phyloP scores from a whole-genome alignment of 1,284 basidiomycete species.

The Mixia osmundae region DNA sequence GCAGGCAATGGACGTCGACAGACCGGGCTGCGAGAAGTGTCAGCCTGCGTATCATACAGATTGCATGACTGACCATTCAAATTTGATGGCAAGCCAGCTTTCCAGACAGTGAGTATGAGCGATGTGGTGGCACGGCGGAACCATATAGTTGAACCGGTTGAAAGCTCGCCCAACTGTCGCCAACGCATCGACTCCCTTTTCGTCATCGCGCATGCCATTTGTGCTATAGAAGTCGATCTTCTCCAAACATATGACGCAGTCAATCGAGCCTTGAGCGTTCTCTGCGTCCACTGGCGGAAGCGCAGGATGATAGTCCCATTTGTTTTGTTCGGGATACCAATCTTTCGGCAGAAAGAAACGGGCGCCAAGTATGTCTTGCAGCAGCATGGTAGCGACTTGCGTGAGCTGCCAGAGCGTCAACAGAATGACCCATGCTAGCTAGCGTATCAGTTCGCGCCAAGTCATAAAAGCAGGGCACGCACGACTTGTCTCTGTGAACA shows the following conservation, averaged over 20 bases:
- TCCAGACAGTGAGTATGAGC: constrained; percentile 18
- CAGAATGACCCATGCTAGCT: constrained; percentile 15
- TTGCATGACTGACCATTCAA: constrained; percentile 9
- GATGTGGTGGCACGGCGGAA: constrained; percentile 19
- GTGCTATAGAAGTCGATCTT: constrained; percentile 12
- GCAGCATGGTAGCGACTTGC: constrained; percentile 16
- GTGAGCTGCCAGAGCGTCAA: constrained; percentile 14
- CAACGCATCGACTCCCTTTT: constrained; percentile 5
- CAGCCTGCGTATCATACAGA: neutral
- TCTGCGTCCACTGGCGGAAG: constrained; percentile 10
- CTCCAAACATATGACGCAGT: constrained; percentile 21
- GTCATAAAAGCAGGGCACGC: constrained; percentile 1
- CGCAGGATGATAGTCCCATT: constrained; percentile 21
- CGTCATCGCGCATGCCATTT: constrained; percentile 5
- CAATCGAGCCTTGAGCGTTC: constrained; percentile 8
- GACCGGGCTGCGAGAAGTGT: constrained; percentile 6
- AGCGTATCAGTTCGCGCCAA: neutral
- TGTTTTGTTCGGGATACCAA: constrained; percentile 7
- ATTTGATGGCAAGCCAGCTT: constrained; percentile 16
- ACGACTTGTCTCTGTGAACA: constrained; percentile 18
- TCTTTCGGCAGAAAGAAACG: constrained; percentile 18
- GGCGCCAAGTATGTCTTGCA: constrained; percentile 17
- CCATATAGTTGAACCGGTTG: constrained; percentile 8
- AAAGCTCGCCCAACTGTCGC: constrained; percentile 3
- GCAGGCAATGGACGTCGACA: constrained; percentile 11